These are phyloP conservation scores for Fomitopsis schrenkii DNA, from an alignment of 1,284 basidiomycete species.

Conservation along the genomic window DNA sequence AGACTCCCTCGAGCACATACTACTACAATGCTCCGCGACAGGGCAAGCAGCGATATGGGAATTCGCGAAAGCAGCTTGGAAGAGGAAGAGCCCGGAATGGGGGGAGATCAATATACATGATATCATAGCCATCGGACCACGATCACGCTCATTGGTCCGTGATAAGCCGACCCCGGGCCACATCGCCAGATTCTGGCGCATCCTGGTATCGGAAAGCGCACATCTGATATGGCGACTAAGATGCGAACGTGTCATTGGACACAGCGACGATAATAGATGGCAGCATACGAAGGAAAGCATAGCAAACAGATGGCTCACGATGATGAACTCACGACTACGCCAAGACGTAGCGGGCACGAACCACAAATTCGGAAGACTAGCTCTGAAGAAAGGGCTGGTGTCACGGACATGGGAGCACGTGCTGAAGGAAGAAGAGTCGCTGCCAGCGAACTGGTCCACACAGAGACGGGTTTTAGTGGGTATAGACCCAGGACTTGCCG, in stretches of 20 bases:
- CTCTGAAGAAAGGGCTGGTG: neutral
- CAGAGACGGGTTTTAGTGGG: neutral
- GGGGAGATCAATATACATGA: neutral
- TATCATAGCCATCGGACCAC: neutral
- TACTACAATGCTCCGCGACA: neutral
- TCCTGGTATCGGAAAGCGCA: neutral
- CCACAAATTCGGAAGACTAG: neutral
- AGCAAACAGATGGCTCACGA: neutral
- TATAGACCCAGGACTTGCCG: neutral
- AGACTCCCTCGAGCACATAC: neutral
- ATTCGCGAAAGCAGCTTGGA: neutral
- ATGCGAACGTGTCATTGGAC: neutral
- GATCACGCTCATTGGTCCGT: neutral
- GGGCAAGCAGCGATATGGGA: neutral
- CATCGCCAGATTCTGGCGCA: neutral
- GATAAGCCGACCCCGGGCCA: conserved; percentile 6
- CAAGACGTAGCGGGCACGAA: neutral
- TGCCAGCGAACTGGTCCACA: neutral
- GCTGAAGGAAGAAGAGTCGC: neutral
- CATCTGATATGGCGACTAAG: neutral
- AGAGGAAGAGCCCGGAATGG: neutral
- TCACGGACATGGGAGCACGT: neutral
- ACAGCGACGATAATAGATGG: neutral
- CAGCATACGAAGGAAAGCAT: neutral
- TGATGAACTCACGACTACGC: neutral